Percentiles rank a stretch among this genome's conserved stretches.
Conservation (phyloP, 805 yeast genomes). For the Maudiozyma saulgeensis region DNA sequence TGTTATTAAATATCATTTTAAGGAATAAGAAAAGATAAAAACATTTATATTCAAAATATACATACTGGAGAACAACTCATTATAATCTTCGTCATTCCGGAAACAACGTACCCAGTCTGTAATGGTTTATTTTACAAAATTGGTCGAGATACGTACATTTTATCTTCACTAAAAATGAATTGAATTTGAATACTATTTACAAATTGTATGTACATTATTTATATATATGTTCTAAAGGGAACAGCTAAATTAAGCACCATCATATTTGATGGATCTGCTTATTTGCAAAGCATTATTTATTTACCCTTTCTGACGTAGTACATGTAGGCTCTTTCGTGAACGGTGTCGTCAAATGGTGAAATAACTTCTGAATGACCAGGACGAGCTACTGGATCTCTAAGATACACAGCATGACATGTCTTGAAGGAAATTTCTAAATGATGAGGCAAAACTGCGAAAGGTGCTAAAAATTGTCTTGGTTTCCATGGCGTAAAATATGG, state of each 20-base stretch:
- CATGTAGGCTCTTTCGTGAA: slow-evolving; percentile 92
- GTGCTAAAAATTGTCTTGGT: slow-evolving; percentile 87
- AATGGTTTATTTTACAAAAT: too few species aligned
- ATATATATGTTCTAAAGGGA: slow-evolving; percentile 2
- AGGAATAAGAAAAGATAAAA: neutral
- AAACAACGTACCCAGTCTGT: too few species aligned
- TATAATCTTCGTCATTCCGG: too few species aligned
- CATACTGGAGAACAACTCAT: too few species aligned
- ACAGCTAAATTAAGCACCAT: too few species aligned
- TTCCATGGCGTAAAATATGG: slow-evolving; percentile 95
- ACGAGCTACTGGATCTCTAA: slow-evolving; percentile 94
- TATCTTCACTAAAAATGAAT: neutral
- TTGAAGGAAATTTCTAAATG: slow-evolving; percentile 84
- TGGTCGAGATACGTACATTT: too few species aligned
- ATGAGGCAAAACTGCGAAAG: slow-evolving; percentile 84
- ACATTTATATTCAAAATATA: too few species aligned
- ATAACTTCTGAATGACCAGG: slow-evolving; percentile 96
- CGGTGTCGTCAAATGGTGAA: slow-evolving; percentile 71
- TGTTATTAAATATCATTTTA: too few species aligned
- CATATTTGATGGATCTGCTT: neutral
- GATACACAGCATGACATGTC: slow-evolving; percentile 92
- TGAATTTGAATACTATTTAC: slow-evolving; percentile 2
- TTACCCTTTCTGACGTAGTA: slow-evolving; percentile 73
- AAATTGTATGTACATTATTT: neutral
- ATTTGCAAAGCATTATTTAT: slow-evolving; percentile 9